phyloP scores from a whole-genome alignment of 257 asterid genomes.

The Mentha longifolia region DNA sequence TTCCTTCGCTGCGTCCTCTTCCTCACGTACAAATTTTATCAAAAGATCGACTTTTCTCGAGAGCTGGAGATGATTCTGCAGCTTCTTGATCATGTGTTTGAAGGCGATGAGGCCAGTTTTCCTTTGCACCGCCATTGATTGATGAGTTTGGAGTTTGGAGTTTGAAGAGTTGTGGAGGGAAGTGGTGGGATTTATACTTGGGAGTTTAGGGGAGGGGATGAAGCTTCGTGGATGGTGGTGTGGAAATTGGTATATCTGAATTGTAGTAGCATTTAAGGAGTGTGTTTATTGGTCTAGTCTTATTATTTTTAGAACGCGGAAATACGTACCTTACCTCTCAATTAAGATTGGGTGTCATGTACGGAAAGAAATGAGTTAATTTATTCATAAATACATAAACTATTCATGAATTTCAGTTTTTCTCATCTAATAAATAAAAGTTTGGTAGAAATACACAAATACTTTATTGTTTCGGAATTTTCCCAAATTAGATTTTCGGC shows the following conservation, averaged over 20 bases:
- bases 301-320: constrained; percentile 37
- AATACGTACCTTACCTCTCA: not conserved
- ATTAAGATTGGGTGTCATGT: not conserved
- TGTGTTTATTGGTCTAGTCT: constrained; percentile 34
- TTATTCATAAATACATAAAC: not conserved
- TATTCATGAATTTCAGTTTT: no score
- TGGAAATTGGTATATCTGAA: constrained; percentile 17
- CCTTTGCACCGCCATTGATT: constrained; percentile 33
- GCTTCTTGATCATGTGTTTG: constrained; percentile 33
- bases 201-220: constrained; percentile 20
- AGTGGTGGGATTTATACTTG: constrained; percentile 31
- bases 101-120: constrained; percentile 21
- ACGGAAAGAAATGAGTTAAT: not conserved
- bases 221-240: constrained; percentile 48
- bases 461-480: not conserved
- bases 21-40: constrained; percentile 7
- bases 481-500: no score
- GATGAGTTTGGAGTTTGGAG: not conserved
- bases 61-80: constrained; percentile 38
- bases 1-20: not conserved
- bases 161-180: constrained; percentile 31
- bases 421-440: no score
- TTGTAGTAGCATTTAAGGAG: constrained; percentile 25
- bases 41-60: constrained; percentile 10
- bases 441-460: not conserved